A percentile compares a stretch with the other conserved stretches of the same genome.
These are phyloP conservation scores for Tricholomella constricta DNA, from an alignment of 768 basidiomycete species.

Conservation along the genomic window DNA sequence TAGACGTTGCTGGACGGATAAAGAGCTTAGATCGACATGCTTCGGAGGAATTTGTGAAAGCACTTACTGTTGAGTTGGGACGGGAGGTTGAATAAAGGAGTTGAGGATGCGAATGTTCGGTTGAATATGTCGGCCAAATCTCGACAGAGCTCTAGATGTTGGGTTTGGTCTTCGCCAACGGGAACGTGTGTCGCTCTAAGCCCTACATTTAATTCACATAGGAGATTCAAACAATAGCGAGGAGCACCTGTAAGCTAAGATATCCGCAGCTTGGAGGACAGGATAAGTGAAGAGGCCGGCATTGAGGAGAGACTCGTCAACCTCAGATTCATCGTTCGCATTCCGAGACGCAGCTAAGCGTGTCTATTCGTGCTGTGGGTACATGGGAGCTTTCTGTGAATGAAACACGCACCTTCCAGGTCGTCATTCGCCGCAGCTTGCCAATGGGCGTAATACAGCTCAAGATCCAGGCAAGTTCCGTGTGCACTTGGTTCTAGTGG, in stretches of 20 bases:
- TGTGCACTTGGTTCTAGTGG: constrained; percentile 75
- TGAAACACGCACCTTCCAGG: constrained; percentile 77
- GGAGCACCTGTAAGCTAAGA: constrained; percentile 75
- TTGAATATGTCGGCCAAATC: constrained; percentile 88
- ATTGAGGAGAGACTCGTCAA: constrained; percentile 82
- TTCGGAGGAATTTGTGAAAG: neutral
- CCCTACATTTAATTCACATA: neutral
- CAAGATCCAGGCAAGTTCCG: constrained; percentile 89
- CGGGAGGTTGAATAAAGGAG: constrained; percentile 72
- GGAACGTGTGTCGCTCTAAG: constrained; percentile 88
- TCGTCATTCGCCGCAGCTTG: constrained; percentile 87
- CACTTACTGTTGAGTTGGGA: constrained; percentile 70
- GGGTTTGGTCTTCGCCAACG: constrained; percentile 94
- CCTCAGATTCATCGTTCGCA: constrained; percentile 70
- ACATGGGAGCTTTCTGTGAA: neutral
- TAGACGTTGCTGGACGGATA: constrained; percentile 61
- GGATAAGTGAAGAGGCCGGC: constrained; percentile 91
- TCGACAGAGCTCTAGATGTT: constrained; percentile 88
- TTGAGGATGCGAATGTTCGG: constrained; percentile 50
- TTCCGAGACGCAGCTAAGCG: constrained; percentile 76
- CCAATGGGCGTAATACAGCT: constrained; percentile 85
- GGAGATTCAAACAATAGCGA: constrained; percentile 15
- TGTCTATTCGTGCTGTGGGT: constrained; percentile 45
- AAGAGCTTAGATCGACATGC: neutral
- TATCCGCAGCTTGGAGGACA: constrained; percentile 91